A percentile compares a stretch with the other conserved stretches of the same genome.
These are phyloP conservation scores for Acacia acuminata DNA, from an alignment of 306 rosid genomes.

Conservation along the genomic window DNA sequence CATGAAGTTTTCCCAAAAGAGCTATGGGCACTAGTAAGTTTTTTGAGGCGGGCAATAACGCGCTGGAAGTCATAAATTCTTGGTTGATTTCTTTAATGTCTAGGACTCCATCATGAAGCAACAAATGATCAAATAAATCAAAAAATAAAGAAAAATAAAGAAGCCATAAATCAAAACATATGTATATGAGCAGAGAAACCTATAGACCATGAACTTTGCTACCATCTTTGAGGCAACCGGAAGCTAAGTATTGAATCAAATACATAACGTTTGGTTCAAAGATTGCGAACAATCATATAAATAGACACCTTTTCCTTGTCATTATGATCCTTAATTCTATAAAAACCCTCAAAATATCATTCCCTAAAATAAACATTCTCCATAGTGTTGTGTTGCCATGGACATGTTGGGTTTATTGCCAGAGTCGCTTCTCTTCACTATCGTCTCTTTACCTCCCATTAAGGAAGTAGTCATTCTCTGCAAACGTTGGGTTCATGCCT, in stretches of 20 bases:
- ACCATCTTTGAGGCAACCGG: slow-evolving; percentile 48
- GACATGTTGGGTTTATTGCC: slow-evolving; percentile 1
- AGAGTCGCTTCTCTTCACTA: background rate
- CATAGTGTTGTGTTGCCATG: background rate
- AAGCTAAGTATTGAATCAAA: slow-evolving; percentile 35
- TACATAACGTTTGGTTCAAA: background rate
- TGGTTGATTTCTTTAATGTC: too few species aligned
- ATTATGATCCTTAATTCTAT: too few species aligned
- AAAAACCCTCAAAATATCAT: background rate
- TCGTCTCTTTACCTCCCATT: slow-evolving; percentile 28
- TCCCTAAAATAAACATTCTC: background rate
- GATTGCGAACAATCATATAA: background rate
- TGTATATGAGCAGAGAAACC: too few species aligned
- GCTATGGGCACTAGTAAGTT: too few species aligned
- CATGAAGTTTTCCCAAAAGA: too few species aligned
- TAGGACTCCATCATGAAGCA: too few species aligned
- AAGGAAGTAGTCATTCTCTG: slow-evolving; percentile 30
- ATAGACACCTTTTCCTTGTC: too few species aligned
- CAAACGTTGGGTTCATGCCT: background rate
- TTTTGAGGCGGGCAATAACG: too few species aligned
- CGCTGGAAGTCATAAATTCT: too few species aligned
- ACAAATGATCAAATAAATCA: too few species aligned
- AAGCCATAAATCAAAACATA: too few species aligned
- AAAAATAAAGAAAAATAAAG: too few species aligned
- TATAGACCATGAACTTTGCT: slow-evolving; percentile 21